phyloP scores from a whole-genome alignment of 208 protist genomes.

The Acanthamoeba triangularis region DNA sequence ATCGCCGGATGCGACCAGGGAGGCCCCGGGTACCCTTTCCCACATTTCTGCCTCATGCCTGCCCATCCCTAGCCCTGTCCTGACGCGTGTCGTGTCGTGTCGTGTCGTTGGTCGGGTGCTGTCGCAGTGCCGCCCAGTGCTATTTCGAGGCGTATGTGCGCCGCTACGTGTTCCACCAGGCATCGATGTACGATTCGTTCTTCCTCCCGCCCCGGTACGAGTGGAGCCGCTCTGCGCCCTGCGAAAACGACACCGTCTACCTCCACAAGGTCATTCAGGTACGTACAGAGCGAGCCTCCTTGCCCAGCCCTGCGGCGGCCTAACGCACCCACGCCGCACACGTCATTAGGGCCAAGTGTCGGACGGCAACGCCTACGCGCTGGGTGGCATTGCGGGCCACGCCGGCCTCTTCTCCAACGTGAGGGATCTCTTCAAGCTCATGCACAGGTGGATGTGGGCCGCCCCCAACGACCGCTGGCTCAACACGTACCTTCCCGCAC shows the following conservation, averaged over 20 bases:
- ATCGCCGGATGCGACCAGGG: constrained; percentile 73
- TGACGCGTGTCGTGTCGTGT: neutral
- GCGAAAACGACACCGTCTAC: constrained; percentile 87
- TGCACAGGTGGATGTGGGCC: constrained; percentile 82
- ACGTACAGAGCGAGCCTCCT: neutral
- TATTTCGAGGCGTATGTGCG: constrained; percentile 89
- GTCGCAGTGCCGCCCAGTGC: constrained; percentile 78
- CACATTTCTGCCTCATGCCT: neutral
- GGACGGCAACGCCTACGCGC: constrained; percentile 90
- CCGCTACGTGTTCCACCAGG: constrained; percentile 82
- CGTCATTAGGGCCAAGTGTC: constrained; percentile 77
- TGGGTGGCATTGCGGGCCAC: constrained; percentile 89
- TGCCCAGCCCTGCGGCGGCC: neutral
- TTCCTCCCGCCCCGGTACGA: constrained; percentile 80
- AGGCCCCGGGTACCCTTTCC: neutral
- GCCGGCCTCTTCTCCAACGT: constrained; percentile 87
- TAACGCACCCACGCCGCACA: neutral
- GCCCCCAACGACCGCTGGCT: neutral
- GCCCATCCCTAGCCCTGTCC: too few relatives aligned
- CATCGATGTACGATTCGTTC: constrained; percentile 55
- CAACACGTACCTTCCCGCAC: neutral
- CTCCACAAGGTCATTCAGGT: constrained; percentile 85
- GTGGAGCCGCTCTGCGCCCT: constrained; percentile 75
- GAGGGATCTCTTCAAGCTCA: constrained; percentile 81
- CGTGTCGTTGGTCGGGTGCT: neutral